Base-by-base conservation (phyloP, 2,329 filamentous ascomycete genomes). In the Chaetomiaceae sp. region DNA sequence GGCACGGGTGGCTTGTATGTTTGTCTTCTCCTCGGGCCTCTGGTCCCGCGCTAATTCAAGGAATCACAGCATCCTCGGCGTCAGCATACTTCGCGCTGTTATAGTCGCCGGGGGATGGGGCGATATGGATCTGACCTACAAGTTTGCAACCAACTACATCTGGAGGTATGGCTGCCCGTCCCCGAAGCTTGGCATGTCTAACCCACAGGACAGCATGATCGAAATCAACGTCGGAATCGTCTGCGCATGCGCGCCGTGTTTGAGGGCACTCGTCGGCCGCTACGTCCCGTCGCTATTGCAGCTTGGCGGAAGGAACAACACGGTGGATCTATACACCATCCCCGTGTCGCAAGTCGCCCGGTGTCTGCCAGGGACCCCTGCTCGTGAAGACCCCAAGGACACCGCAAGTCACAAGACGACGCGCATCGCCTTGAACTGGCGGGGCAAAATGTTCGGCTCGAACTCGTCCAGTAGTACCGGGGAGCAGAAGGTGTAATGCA, bases 1-100 rank as follows among this genome's bases (percentile, higher is more conserved):
- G 55, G 57, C 11, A 58, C 57, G 1, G 59, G 59, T 10, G 57
- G 57, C 18, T 59, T 61, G 55, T 59, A 52, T 16, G 59, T 55
- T 30, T 16, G 10, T 10, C 10, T 18, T 10, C 10, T 18, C 13
- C 16, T 18, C 2, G 11, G n/a, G 11, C 13, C 11, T 41, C 20
- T 25, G n/a, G 9, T 9, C 16, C 3, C 32, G 30, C 20, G n/a
- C 38, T 52, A 34, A 59, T 38, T 7, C n/a, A n/a, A n/a, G n/a
- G n/a, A 3, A 7, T 5, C 3, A 1, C 34, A 60, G 58, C 21
- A 49, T 60, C 18, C 23, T 60, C 5, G 59, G 42, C 10, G 50
- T 61, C 23, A 61, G 59, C 41, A 40, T 61, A n/a, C 46, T 55
- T 6, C 53, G 59, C 5, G 43, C 57, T 10, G 44, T 53, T n/a